A percentile compares a stretch with the other conserved stretches of the same genome.
phyloP scores from a whole-genome alignment of 2,329 filamentous ascomycete genomes.

The Corinectria fuckeliana region DNA sequence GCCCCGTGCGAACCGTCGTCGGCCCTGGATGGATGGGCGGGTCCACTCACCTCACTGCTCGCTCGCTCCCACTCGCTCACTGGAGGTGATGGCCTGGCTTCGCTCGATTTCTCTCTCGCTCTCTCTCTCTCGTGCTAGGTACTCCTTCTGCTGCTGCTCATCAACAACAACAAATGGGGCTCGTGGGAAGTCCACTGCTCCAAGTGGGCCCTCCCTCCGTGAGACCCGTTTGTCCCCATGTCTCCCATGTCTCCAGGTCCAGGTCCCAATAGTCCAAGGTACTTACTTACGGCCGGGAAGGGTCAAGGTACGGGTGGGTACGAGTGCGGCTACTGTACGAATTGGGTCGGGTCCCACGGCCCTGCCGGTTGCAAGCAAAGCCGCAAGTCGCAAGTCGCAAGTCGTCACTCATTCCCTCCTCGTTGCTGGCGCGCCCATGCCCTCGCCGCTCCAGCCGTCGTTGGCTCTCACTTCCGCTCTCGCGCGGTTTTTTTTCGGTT shows the following conservation, averaged over 20 bases:
- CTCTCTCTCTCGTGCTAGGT: neutral
- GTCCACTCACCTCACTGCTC: no score
- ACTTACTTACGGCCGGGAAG: slow-evolving; percentile 35
- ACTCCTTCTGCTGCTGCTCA: neutral
- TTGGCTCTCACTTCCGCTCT: neutral
- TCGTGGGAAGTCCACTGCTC: slow-evolving; percentile 12
- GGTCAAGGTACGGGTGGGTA: slow-evolving; percentile 32
- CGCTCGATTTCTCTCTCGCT: slow-evolving; percentile 23
- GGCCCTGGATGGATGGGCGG: slow-evolving; percentile 32
- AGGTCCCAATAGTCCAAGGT: slow-evolving; percentile 25
- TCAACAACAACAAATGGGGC: slow-evolving; percentile 9
- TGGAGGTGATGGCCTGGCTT: slow-evolving; percentile 10
- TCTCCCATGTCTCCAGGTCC: slow-evolving; percentile 17
- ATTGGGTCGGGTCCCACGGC: slow-evolving; percentile 35
- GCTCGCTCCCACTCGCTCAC: neutral
- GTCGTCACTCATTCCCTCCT: slow-evolving; percentile 22
- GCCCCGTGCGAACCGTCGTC: slow-evolving; percentile 37
- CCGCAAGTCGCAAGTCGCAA: no score
- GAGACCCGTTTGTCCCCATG: slow-evolving; percentile 22
- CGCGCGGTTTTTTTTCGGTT: neutral
- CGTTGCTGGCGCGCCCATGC: slow-evolving; percentile 18
- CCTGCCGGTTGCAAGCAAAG: slow-evolving; percentile 29
- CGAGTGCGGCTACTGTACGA: slow-evolving; percentile 36
- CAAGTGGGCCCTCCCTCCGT: slow-evolving; percentile 16
- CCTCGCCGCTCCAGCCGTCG: slow-evolving; percentile 8